These are phyloP conservation scores for Fusarium chuoi DNA, from an alignment of 2,329 filamentous ascomycete species.

Conservation along the genomic window DNA sequence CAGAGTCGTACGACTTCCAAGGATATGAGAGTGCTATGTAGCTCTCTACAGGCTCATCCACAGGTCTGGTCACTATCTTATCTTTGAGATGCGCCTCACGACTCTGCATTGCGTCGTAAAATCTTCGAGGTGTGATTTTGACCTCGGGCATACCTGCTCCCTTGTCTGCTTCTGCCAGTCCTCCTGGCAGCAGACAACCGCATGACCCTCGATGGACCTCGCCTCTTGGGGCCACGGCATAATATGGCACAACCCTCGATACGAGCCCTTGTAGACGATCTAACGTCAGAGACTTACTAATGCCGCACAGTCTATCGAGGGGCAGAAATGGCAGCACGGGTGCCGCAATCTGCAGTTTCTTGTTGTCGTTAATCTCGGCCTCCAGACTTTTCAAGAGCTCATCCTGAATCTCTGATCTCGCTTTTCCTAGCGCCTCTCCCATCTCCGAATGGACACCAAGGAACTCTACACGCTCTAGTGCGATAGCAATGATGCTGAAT, in stretches of 20 bases:
- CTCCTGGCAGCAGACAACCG: neutral
- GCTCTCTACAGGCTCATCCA: neutral
- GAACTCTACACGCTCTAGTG: neutral
- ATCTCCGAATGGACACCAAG: neutral
- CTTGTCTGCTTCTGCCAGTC: neutral
- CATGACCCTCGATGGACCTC: neutral
- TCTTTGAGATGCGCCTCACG: neutral
- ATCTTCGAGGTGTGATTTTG: neutral
- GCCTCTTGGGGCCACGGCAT: neutral
- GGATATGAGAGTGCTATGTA: neutral
- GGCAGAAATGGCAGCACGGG: neutral
- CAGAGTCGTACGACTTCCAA: neutral
- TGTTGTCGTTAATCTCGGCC: neutral
- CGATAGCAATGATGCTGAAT: neutral
- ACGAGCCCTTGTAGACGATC: neutral
- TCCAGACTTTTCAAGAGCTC: neutral
- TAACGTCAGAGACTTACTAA: neutral
- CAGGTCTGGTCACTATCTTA: neutral
- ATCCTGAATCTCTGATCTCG: neutral
- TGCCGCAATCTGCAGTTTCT: neutral
- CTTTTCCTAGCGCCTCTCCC: neutral
- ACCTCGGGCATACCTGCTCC: too few species aligned
- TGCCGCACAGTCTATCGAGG: neutral
- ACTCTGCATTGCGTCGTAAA: neutral
- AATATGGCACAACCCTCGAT: neutral